Conservation (phyloP, 352 stramenopile genomes). For the Pythium plurisporium region DNA sequence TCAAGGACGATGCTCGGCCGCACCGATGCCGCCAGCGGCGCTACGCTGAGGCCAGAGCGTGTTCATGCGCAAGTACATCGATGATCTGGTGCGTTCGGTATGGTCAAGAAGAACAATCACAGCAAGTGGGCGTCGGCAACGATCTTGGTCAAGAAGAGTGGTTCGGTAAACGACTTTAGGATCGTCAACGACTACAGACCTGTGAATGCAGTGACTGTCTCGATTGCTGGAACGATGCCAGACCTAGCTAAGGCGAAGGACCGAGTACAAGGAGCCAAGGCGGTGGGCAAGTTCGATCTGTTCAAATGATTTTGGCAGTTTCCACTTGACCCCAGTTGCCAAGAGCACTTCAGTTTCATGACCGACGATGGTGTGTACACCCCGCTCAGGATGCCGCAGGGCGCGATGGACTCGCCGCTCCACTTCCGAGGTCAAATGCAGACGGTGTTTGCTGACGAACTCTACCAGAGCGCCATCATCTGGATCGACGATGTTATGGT, state of each 20-base stretch:
- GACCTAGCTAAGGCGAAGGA: slow-evolving; percentile 5
- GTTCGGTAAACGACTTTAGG: not conserved
- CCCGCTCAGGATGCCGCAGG: not conserved
- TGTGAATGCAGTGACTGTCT: not conserved
- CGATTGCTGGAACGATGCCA: slow-evolving; percentile 5
- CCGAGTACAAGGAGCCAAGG: not conserved
- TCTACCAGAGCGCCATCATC: not conserved
- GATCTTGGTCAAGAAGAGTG: not conserved
- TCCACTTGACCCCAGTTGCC: not conserved
- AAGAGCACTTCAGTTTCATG: slow-evolving; percentile 16
- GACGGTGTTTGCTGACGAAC: not conserved
- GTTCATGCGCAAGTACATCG: not conserved
- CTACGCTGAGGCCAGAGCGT: not conserved
- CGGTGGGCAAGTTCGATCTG: slow-evolving; percentile 11
- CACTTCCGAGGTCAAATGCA: slow-evolving; percentile 17
- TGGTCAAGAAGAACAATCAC: not conserved
- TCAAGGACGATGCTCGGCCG: not conserved
- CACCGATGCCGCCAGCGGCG: not conserved
- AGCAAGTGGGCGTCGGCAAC: not conserved
- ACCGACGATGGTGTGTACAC: slow-evolving; percentile 15
- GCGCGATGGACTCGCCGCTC: not conserved
- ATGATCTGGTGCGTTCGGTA: not conserved
- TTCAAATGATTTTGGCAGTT: slow-evolving; percentile 26
- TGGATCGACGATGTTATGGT: slow-evolving; percentile 8
- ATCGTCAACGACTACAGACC: slow-evolving; percentile 1